phyloP scores from a whole-genome alignment of 495 filamentous ascomycete species.

The Cladorrhinum samala region DNA sequence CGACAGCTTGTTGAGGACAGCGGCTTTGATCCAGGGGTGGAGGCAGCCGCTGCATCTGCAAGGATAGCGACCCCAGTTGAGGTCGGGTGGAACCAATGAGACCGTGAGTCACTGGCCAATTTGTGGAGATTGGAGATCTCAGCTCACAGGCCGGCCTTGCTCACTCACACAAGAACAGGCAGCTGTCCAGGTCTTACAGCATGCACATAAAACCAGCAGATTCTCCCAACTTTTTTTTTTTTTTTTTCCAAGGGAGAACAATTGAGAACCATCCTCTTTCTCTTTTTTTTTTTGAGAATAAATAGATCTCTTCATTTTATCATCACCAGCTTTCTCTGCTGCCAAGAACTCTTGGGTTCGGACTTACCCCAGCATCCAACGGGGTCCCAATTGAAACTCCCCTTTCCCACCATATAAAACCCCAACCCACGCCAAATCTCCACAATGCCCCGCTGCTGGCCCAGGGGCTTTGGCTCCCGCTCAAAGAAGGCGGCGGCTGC shows the following conservation, averaged over 20 bases:
- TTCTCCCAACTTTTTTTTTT: background rate
- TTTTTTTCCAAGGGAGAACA: background rate
- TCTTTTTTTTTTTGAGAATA: background rate
- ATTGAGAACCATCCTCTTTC: background rate
- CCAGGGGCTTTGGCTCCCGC: conserved; percentile 8
- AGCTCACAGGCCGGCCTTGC: background rate
- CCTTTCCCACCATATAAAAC: background rate
- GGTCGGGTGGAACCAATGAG: conserved; percentile 2
- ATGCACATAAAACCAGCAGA: conserved; percentile 4
- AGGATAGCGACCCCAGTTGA: background rate
- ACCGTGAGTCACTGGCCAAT: conserved; percentile 16
- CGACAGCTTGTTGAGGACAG: background rate
- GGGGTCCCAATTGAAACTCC: too few species aligned
- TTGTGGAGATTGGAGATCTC: conserved; percentile 11
- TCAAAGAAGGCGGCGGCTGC: conserved; percentile 8
- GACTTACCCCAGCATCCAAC: too few species aligned
- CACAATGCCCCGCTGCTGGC: conserved; percentile 19
- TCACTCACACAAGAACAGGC: background rate
- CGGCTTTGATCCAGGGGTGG: too few species aligned
- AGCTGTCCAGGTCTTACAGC: background rate
- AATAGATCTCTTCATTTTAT: too few species aligned
- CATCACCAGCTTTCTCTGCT: too few species aligned
- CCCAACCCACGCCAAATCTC: background rate
- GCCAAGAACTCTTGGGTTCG: too few species aligned
- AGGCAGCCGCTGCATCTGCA: conserved; percentile 8